phyloP scores from a whole-genome alignment of 805 yeast species.

The Metschnikowia peoriensis region DNA sequence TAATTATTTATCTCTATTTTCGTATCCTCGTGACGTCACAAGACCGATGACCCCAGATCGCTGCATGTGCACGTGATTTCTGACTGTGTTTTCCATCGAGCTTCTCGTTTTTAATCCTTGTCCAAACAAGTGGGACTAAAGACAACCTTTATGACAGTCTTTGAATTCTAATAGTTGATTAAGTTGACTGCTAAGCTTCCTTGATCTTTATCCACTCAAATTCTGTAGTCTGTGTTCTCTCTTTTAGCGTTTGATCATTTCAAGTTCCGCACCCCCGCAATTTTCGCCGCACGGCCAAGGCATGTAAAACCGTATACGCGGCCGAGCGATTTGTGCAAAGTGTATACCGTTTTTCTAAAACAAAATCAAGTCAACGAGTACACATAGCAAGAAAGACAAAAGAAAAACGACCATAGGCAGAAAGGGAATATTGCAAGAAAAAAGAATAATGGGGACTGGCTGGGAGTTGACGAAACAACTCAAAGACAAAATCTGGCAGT shows the following conservation, averaged over 20 bases:
- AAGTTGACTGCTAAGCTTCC: too few relatives aligned
- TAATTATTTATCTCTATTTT: too few relatives aligned
- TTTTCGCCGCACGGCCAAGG: background rate
- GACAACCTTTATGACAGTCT: too few relatives aligned
- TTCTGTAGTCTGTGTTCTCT: too few relatives aligned
- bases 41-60: background rate
- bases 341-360: background rate
- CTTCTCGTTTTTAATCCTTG: background rate
- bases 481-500: constrained; percentile 55
- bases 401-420: constrained; percentile 6
- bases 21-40: background rate
- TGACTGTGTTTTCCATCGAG: background rate
- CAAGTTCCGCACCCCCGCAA: constrained; percentile 5
- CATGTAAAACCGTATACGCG: background rate
- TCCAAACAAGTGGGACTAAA: background rate
- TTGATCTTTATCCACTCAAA: too few relatives aligned
- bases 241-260: background rate
- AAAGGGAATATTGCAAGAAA: background rate
- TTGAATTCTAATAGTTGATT: too few relatives aligned
- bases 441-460: constrained; percentile 34
- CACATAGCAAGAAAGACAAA: background rate
- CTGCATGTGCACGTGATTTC: constrained; percentile 1
- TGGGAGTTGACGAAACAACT: constrained; percentile 53
- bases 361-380: background rate
- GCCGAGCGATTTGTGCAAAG: background rate